A percentile compares a stretch with the other conserved stretches of the same genome.
phyloP scores from a whole-genome alignment of 306 rosid genomes.

The Astragalus membranaceus region DNA sequence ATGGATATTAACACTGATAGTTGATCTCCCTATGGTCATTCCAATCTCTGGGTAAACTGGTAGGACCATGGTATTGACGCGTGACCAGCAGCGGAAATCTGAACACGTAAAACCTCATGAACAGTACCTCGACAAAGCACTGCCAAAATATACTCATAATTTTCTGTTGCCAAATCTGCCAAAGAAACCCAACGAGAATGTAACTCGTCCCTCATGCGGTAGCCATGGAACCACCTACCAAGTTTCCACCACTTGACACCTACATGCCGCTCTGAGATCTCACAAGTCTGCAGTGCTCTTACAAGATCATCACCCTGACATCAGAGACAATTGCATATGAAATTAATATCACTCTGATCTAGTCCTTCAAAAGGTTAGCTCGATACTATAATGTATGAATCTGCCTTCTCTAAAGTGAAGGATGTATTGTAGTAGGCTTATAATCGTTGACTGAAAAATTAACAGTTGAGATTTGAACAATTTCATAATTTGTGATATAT shows the following conservation, averaged over 20 bases:
- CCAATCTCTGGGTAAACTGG: slow-evolving; percentile 12
- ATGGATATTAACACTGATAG: not conserved
- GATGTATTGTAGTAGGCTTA: not conserved
- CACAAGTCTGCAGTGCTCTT: slow-evolving; percentile 36
- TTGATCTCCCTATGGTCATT: slow-evolving; percentile 1
- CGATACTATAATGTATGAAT: not conserved
- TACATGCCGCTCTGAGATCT: slow-evolving; percentile 48
- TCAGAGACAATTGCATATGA: slow-evolving; percentile 9
- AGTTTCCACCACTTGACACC: slow-evolving; percentile 83
- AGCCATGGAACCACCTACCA: slow-evolving; percentile 85
- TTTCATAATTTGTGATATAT: not conserved
- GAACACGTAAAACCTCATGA: slow-evolving; percentile 72
- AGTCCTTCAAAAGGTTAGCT: slow-evolving; percentile 4
- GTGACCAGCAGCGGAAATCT: slow-evolving; percentile 42
- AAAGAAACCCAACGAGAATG: slow-evolving; percentile 45
- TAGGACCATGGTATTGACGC: slow-evolving; percentile 21
- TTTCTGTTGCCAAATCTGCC: slow-evolving; percentile 32
- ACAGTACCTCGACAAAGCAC: slow-evolving; percentile 78
- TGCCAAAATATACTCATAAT: slow-evolving; percentile 44
- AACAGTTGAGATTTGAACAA: not conserved
- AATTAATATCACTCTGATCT: not conserved
- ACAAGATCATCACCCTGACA: slow-evolving; percentile 45
- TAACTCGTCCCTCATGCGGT: slow-evolving; percentile 66
- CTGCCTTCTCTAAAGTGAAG: not conserved
- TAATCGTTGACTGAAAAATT: not conserved